Base-by-base conservation (phyloP, 2,329 filamentous ascomycete species). In the Sclerotinia subarctica region DNA sequence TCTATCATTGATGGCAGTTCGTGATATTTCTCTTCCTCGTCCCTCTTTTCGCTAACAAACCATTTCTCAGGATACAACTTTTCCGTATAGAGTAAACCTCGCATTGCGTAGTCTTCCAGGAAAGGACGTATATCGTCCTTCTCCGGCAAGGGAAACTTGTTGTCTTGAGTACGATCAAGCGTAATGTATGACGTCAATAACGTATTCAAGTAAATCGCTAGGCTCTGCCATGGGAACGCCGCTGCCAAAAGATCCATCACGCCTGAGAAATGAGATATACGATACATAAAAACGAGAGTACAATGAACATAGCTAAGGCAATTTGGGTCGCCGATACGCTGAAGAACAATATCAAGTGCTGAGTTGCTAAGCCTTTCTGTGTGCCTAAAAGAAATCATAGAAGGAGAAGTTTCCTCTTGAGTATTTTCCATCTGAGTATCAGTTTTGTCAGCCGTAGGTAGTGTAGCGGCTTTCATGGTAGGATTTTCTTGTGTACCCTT, bases 251-350 rank as follows among this genome's bases (percentile, higher is more conserved):
- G 26, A 24, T 56, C 59, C 66, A 70, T 70, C 44, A 70, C 72
- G 1, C 13, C 38, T 11, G 70, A 62, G 63, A 64, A 62, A 38
- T 46, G 64, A 46, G 70, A 65, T 59, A 72, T 67, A 35, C 64
- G 52, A 4, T 44, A 54, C 64, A 74, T 71, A 53, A 73, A 73
- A 46, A 70, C 69, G 1, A 74, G 69, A 46, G 66, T 69, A n/a
- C 70, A 63, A 52, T 74, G 72, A 38, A n/a, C n/a, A n/a, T n/a
- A n/a, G n/a, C n/a, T n/a, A 21, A 73, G 65, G 24, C 70, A 64
- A 59, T 74, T 74, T 11, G 68, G 68, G 56, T 74, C 71, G 8
- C 72, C 72, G 1, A 73, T 68, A 24, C 73, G 53, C 19, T 65
- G 44, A 2, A 74, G 46, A n/a, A 71, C 68, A 49, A 73, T 68